Base-by-base conservation (phyloP, 1,284 basidiomycete genomes). In the Boletus sp. region DNA sequence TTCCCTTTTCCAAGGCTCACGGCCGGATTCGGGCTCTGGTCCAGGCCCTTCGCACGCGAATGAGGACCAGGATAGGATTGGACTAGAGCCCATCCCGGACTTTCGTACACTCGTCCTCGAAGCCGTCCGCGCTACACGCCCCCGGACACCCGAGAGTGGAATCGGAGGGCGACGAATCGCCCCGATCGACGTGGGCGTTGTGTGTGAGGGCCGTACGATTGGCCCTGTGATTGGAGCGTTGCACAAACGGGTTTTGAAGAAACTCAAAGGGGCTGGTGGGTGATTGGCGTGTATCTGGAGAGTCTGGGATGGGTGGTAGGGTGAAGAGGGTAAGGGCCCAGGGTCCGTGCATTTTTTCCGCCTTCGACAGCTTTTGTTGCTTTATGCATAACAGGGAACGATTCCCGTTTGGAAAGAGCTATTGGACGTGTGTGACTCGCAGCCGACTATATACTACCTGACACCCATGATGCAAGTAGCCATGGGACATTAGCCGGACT, bases 21-120 rank as follows among this genome's bases (percentile, higher is more conserved):
- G 26, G 5, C 29, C 42, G 1, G 37, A 43, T 16, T 29, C 35
- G 27, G 30, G 36, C 2, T 3, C 30, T 10, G 33, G 40, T n/a
- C 1, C 35, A 3, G 41, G 36, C 5, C 4, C 19, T 19, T 12
- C 16, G 10, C 33, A 37, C 20, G 19, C 25, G 17, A 9, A 32
- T 7, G 23, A 48, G 8, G 59, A 67, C 30, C 47, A 56, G 29
- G 59, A 49, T 0, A 14, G 20, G 27, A 59, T 76, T 0, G 71
- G 75, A 9, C 63, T 88, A 14, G 73, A 75, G 48, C 77, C 81
- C 4, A 87, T 89, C 42, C 82, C 82, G 1, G 71, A 74, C 38
- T 80, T 87, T 59, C 64, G 66, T 17, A 61, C 73, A 17, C 72
- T 84, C 25, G 68, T 85, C 1, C 57, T 64, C 3, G 72, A 76